Base-by-base conservation (phyloP, 116 monocot species). In the Iris pallida region DNA sequence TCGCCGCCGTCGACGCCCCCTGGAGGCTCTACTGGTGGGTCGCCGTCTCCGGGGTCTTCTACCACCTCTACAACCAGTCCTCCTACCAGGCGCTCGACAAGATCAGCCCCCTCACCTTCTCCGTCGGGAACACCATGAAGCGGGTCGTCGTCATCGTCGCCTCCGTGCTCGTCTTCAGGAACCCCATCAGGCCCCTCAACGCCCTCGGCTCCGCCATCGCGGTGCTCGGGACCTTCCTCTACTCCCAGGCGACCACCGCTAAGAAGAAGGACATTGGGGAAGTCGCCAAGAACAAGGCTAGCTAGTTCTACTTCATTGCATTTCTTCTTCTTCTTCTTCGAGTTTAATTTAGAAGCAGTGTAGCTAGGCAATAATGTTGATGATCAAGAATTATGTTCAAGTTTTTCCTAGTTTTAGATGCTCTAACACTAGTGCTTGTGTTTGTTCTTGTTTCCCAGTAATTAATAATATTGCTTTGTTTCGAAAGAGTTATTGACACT, bases 41-140 rank as follows among this genome's bases (percentile, higher is more conserved):
- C 63, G 16, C 80, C 17, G 10, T 87, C 7, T 87, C 87, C 5
- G 83, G 87, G 20, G 71, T 87, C 42, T 83, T 87, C 60, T 87
- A 83, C 67, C 87, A 87, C 70, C 75, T 87, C 16, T 87, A 83
- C 55, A 87, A 87, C 56, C 87, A 87, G 73, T 71, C 80, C 4
- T 83, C 80, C 10, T 87, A 87, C 68, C 80, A 80, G 73, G 83
- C 83, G 48, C 64, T 83, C 44, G 80, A 83, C 16, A 55, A 73
- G 60, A 83, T 83, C 20, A 83, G 80, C 18, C 83, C 83, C 0
- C 57, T 87, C 13, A 78, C 72, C 0, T 87, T 87, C 66, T 83
- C 83, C 0, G 80, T 87, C 5, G 87, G 87, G 13, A 80, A 87
- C 58, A 80, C 83, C 5, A 87, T 87, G 87, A 87, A 83, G 77